Conservation (phyloP, 345 rosid species). For the Fremontodendron californicum region DNA sequence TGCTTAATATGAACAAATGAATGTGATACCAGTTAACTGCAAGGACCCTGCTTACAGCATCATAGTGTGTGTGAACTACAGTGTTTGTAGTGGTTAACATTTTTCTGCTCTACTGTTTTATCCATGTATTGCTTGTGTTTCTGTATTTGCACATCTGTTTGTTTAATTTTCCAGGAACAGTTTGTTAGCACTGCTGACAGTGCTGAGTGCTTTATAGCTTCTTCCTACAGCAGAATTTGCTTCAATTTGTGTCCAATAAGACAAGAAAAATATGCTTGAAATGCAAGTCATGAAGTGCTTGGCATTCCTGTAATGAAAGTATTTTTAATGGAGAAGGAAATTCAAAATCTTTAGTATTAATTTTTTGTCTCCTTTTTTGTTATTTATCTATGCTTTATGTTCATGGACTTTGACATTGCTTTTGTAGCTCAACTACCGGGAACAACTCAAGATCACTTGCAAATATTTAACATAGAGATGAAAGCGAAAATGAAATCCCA, state of each 20-base stretch:
- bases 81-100: background rate
- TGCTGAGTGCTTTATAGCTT: background rate
- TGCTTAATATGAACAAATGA: background rate
- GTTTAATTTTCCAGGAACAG: background rate
- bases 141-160: background rate
- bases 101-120: background rate
- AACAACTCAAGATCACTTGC: constrained; percentile 94
- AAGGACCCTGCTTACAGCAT: background rate
- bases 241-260: background rate
- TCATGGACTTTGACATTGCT: constrained; percentile 9
- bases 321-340: background rate
- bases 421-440: constrained; percentile 91
- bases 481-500: constrained; percentile 89
- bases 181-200: background rate
- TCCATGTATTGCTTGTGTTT: background rate
- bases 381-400: constrained; percentile 1
- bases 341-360: background rate
- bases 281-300: background rate
- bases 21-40: background rate
- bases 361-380: background rate
- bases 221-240: background rate
- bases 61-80: background rate
- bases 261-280: background rate
- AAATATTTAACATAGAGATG: constrained; percentile 96
- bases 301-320: background rate